Evolutionary conservation across 2,329 filamentous ascomycete genomes (phyloP).

Genomic region (Pseudopyrenochaeta lycopersici): DNA sequence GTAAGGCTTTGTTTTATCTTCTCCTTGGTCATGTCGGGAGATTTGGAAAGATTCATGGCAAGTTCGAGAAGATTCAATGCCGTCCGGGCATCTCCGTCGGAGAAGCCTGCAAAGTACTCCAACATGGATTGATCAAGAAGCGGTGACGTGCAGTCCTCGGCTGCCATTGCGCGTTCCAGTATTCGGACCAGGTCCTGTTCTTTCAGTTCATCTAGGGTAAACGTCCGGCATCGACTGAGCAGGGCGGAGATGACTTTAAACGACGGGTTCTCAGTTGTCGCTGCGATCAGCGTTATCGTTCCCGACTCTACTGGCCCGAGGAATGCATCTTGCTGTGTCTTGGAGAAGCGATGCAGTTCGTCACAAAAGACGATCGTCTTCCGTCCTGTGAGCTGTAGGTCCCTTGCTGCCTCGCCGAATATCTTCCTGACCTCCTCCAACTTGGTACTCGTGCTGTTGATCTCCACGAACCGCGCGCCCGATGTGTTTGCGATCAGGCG

Average conservation of each 20-base stretch:
- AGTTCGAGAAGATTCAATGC: slow-evolving; percentile 92
- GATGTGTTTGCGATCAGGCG: slow-evolving; percentile 85
- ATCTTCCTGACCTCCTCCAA: slow-evolving; percentile 93
- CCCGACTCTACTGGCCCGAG: slow-evolving; percentile 91
- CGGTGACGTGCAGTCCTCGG: slow-evolving; percentile 63
- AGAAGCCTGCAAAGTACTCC: slow-evolving; percentile 81
- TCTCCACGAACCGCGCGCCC: slow-evolving; percentile 83
- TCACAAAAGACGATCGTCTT: slow-evolving; percentile 98
- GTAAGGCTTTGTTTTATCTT: slow-evolving; percentile 85
- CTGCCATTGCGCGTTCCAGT: slow-evolving; percentile 74
- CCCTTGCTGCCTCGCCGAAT: slow-evolving; percentile 83
- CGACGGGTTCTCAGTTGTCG: slow-evolving; percentile 95
- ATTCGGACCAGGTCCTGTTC: slow-evolving; percentile 78
- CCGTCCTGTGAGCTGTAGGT: slow-evolving; percentile 80
- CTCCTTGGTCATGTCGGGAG: slow-evolving; percentile 72
- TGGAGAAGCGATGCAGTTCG: slow-evolving; percentile 92
- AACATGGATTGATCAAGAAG: slow-evolving; percentile 82
- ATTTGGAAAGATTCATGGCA: slow-evolving; percentile 77
- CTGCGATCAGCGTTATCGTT: slow-evolving; percentile 89
- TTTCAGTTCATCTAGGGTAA: slow-evolving; percentile 80
- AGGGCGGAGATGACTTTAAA: slow-evolving; percentile 92
- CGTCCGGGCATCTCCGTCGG: slow-evolving; percentile 91
- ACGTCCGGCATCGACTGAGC: slow-evolving; percentile 88
- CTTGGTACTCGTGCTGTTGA: slow-evolving; percentile 90
- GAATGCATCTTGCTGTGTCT: slow-evolving; percentile 94